A percentile compares a stretch with the other conserved stretches of the same genome.
Conservation (phyloP, 129 eudicot genomes). For the Calendula officinalis region DNA sequence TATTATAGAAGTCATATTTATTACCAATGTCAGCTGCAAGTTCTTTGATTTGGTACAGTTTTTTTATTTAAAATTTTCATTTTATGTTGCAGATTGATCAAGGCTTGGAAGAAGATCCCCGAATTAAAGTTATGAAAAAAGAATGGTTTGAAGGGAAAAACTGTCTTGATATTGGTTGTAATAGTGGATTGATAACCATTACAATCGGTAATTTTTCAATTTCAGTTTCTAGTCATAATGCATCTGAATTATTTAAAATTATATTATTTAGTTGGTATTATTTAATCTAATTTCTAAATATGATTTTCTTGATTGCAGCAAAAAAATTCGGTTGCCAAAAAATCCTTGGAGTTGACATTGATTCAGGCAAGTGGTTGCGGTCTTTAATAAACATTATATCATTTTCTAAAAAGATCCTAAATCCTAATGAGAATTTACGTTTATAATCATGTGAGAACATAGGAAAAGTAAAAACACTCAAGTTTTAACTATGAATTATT, state of each 20-base stretch:
- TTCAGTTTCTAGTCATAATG: not conserved
- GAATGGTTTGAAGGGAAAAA: constrained; percentile 96
- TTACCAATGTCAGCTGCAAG: not conserved
- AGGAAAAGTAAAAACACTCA: too few species aligned
- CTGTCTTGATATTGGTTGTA: constrained; percentile 98
- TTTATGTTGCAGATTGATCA: constrained; percentile 61
- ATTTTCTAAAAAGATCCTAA: too few species aligned
- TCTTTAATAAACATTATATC: not conserved
- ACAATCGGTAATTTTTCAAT: constrained; percentile 47
- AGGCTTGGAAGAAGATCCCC: constrained; percentile 79
- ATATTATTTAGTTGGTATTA: not conserved
- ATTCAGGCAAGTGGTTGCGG: constrained; percentile 50
- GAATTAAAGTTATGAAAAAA: constrained; percentile 63
- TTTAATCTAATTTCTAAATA: not conserved
- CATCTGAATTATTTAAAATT: not conserved
- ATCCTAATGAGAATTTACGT: too few species aligned
- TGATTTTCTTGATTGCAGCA: constrained; percentile 48
- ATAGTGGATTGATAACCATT: constrained; percentile 78
- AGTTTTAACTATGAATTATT: too few species aligned
- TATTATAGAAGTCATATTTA: too few species aligned
- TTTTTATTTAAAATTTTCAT: not conserved
- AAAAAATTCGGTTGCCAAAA: constrained; percentile 72
- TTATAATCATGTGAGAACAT: too few species aligned
- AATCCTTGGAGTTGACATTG: constrained; percentile 91
- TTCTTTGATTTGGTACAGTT: not conserved